These are phyloP conservation scores for Fusarium mexicanum DNA, from an alignment of 2,329 filamentous ascomycete genomes.

Conservation along the genomic window DNA sequence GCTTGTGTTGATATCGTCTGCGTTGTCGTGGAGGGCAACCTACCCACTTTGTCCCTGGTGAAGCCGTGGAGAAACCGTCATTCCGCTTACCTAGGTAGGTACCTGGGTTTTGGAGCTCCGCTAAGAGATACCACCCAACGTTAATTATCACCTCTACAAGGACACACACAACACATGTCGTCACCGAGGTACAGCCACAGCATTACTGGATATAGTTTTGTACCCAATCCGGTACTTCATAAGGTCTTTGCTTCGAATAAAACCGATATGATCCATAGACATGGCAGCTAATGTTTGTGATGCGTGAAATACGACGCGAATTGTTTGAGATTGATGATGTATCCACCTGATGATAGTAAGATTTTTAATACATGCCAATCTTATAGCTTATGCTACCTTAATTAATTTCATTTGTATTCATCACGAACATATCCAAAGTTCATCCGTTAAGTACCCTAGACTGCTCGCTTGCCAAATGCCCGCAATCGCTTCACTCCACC, in stretches of 20 bases:
- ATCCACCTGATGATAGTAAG: neutral
- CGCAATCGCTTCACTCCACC: conserved; percentile 90
- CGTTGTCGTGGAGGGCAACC: conserved; percentile 37
- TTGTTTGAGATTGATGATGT: conserved; percentile 33
- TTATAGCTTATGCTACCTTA: neutral
- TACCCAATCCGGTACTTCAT: conserved; percentile 8
- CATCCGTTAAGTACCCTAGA: conserved; percentile 21
- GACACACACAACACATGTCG: conserved; percentile 13
- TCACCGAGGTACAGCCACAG: conserved; percentile 31
- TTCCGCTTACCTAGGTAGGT: conserved; percentile 18
- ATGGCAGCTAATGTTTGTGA: neutral
- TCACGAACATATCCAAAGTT: neutral
- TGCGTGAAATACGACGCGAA: conserved; percentile 19
- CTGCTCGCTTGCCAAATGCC: conserved; percentile 49
- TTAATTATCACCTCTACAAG: neutral
- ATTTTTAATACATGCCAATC: neutral
- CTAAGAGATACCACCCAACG: conserved; percentile 4
- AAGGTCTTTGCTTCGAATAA: neutral
- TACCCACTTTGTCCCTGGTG: conserved; percentile 39
- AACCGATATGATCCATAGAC: neutral
- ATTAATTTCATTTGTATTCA: conserved; percentile 3
- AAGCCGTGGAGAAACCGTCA: conserved; percentile 41
- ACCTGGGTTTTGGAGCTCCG: conserved; percentile 14
- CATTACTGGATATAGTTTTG: conserved; percentile 19
- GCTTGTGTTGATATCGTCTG: conserved; percentile 35